These are phyloP conservation scores for Lentinula raphanica DNA, from an alignment of 768 basidiomycete species.

Conservation along the genomic window DNA sequence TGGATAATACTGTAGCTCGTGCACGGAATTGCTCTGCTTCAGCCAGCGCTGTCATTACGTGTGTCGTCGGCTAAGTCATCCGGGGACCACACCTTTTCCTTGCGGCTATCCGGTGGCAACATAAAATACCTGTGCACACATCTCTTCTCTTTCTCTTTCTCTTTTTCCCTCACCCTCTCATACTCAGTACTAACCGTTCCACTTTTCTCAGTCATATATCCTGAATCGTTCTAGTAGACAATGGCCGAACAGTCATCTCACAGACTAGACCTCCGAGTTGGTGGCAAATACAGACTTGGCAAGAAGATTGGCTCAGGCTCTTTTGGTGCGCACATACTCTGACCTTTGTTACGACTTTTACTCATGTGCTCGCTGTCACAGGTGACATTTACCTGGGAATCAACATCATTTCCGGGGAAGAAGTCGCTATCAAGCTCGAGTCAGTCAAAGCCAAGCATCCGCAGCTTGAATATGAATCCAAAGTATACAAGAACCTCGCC, in stretches of 20 bases:
- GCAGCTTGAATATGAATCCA: constrained; percentile 98
- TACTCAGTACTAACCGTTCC: constrained; percentile 10
- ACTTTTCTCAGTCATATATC: constrained; percentile 13
- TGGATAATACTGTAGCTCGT: not conserved
- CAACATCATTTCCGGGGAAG: constrained; percentile 99
- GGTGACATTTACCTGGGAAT: constrained; percentile 99
- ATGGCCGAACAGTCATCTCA: constrained; percentile 73
- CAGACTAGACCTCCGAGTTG: constrained; percentile 83
- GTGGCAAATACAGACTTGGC: constrained; percentile 94
- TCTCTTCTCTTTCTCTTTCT: not conserved
- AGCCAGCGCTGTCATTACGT: constrained; percentile 5
- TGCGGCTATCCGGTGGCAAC: constrained; percentile 16
- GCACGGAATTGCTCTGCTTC: not conserved
- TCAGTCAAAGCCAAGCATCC: constrained; percentile 99
- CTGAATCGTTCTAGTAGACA: not conserved
- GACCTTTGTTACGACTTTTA: constrained; percentile 1
- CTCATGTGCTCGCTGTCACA: constrained; percentile 24
- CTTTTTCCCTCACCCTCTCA: not conserved
- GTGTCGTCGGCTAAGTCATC: constrained; percentile 9
- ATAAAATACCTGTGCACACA: constrained; percentile 13
- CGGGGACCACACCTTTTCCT: constrained; percentile 10
- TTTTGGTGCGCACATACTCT: constrained; percentile 62
- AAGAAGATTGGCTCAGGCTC: constrained; percentile 99
- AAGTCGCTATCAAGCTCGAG: constrained; percentile 99
- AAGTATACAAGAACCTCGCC: constrained; percentile 95